A percentile compares a stretch with the other conserved stretches of the same genome.
Conservation (phyloP, 805 yeast genomes). For the Brettanomyces bruxellensis region DNA sequence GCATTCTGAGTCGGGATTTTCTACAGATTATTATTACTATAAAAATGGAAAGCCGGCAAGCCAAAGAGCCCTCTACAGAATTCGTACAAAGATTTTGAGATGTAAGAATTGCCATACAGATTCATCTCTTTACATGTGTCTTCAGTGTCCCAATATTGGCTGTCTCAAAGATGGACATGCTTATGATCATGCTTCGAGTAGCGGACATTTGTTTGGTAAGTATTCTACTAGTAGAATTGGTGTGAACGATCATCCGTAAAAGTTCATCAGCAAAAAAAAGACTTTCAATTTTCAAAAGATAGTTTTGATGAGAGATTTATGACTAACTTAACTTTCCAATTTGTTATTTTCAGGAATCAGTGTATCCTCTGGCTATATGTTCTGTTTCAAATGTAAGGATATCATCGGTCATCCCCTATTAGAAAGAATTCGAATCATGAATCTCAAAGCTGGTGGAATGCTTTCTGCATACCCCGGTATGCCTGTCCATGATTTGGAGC, state of each 20-base stretch:
- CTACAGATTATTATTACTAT: conserved; percentile 17
- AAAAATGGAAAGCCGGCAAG: conserved; percentile 31
- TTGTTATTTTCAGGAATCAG: conserved; percentile 37
- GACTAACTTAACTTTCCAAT: neutral
- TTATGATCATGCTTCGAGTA: conserved; percentile 33
- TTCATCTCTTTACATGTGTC: conserved; percentile 48
- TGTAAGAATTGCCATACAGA: conserved; percentile 42
- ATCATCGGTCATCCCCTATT: conserved; percentile 55
- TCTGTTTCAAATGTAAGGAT: conserved; percentile 73
- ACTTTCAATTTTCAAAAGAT: no score
- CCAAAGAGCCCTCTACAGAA: conserved; percentile 27
- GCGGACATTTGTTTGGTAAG: conserved; percentile 46
- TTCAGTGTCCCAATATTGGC: conserved; percentile 73
- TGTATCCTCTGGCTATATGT: conserved; percentile 55
- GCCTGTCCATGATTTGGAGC: conserved; percentile 22
- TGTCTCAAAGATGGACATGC: conserved; percentile 48
- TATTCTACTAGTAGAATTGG: conserved; percentile 1
- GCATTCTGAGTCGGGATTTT: neutral
- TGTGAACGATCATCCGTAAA: neutral
- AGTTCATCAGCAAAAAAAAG: no score
- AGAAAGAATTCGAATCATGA: conserved; percentile 38
- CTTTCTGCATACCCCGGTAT: conserved; percentile 21
- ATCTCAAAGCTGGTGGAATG: conserved; percentile 14
- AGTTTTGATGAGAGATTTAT: no score
- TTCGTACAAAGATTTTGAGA: conserved; percentile 35